Percentiles rank a stretch among this genome's conserved stretches.
These are phyloP conservation scores for Lactarius sanguifluus DNA, from an alignment of 768 basidiomycete species.

Conservation along the genomic window DNA sequence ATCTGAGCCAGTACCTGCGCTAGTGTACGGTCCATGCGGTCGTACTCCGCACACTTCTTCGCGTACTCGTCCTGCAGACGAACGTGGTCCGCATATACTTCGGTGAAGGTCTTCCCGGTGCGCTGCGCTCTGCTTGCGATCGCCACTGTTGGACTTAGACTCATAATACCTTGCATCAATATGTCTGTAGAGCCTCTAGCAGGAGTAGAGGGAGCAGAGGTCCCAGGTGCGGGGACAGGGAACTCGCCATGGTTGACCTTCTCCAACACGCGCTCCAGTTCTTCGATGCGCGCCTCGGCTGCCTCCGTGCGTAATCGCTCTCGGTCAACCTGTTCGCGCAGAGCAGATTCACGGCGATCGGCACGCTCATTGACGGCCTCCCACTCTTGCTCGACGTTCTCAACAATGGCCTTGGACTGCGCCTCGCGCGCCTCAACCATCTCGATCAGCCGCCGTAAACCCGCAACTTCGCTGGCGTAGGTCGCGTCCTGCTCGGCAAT, in stretches of 20 bases:
- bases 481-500: conserved; percentile 84
- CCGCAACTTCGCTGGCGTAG: conserved; percentile 74
- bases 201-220: conserved; percentile 49
- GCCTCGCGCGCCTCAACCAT: conserved; percentile 89
- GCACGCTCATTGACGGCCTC: conserved; percentile 68
- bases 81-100: conserved; percentile 90
- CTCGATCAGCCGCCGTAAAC: conserved; percentile 69
- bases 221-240: conserved; percentile 50
- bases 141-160: conserved; percentile 84
- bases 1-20: conserved; percentile 83
- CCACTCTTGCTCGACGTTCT: conserved; percentile 81
- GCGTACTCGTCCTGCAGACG: conserved; percentile 79
- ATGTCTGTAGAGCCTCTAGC: conserved; percentile 43
- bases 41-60: conserved; percentile 77
- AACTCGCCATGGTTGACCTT: conserved; percentile 72
- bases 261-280: conserved; percentile 71
- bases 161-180: conserved; percentile 57
- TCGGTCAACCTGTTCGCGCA: conserved; percentile 69
- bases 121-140: conserved; percentile 81
- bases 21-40: conserved; percentile 80
- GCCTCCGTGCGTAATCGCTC: conserved; percentile 69
- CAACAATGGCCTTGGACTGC: conserved; percentile 79
- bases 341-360: conserved; percentile 60
- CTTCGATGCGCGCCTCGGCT: conserved; percentile 68
- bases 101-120: conserved; percentile 87